Base-by-base conservation (phyloP, 1,284 basidiomycete genomes). In the Tilletia horrida region DNA sequence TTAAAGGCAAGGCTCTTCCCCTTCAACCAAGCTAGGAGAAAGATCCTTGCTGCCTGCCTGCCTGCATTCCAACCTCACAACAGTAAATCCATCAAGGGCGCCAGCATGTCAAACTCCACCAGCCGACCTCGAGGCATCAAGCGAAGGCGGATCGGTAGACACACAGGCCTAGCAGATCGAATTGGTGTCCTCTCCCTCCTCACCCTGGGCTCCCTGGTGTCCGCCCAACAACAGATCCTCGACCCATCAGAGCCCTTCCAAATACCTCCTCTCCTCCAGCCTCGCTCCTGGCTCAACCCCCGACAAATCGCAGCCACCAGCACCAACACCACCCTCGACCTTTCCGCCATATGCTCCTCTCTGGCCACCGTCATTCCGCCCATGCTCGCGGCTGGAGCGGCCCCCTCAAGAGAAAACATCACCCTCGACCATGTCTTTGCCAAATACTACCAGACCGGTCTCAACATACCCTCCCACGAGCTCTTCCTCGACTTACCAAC, bases 401-500 rank as follows among this genome's bases (percentile, higher is more conserved):
- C 55, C 6, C 55, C 55, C 3, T 59, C 55, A 11, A 25, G 27
- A 31, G 55, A 62, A 27, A 47, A 45, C 42, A 59, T 67, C 21
- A 35, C 61, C 35, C 59, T 67, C 40, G 42, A 21, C 4, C 35
- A 67, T 42, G 44, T 67, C 3, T 62, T 67, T 50, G 29, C 66
- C 11, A 65, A 43, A 45, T 47, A 55, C 61, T 75, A 75, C 40
- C 62, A 63, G 1, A 55, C 66, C 2, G 73, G 73, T 40, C 47
- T 57, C 4, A 75, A 75, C 44, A 72, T 72, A 0, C 48, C 44
- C 18, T 65, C 69, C 16, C 29, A 62, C 11, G 66, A 70, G 29
- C 65, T 75, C 25, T 71, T 67, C 63, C 31, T 42, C 2, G 61
- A 61, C 35, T 70, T 75, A 40, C 70, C 73, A 13, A 23, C 42